Evolutionary conservation across 2,329 filamentous ascomycete species (phyloP).

Genomic region (Teratosphaeria zuluensis): DNA sequence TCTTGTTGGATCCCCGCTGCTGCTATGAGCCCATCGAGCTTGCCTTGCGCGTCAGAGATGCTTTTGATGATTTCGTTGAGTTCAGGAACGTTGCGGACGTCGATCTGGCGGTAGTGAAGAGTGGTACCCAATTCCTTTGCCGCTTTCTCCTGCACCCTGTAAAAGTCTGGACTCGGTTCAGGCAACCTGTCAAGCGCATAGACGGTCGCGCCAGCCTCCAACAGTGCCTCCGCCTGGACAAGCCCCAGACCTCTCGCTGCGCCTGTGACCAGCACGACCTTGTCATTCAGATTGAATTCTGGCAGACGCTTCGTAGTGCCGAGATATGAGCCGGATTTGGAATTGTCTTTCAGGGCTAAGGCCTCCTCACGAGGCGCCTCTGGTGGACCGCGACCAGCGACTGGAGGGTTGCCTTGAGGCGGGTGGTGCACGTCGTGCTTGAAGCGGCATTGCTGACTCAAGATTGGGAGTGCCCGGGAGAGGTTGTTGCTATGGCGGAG

Average conservation of each 20-base stretch:
- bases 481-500: conserved; percentile 7
- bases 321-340: conserved; percentile 21
- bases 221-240: conserved; percentile 60
- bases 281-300: conserved; percentile 67
- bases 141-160: conserved; percentile 53
- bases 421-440: conserved; percentile 23
- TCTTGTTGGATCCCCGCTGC: conserved; percentile 74
- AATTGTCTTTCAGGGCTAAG: conserved; percentile 21
- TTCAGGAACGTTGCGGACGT: conserved; percentile 62
- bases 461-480: conserved; percentile 4
- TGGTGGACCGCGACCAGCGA: conserved; percentile 20
- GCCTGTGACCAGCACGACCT: conserved; percentile 58
- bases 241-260: conserved; percentile 65
- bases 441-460: conserved; percentile 9
- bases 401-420: conserved; percentile 21
- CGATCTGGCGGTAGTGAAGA: conserved; percentile 66
- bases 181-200: conserved; percentile 57
- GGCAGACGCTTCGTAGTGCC: conserved; percentile 43
- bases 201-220: conserved; percentile 66
- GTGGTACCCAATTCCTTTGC: conserved; percentile 54
- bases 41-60: conserved; percentile 61
- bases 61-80: conserved; percentile 58
- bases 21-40: conserved; percentile 69
- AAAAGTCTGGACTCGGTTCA: conserved; percentile 53
- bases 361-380: conserved; percentile 23